Evolutionary conservation across 2,329 filamentous ascomycete genomes (phyloP).

Genomic region (Thermoascus crustaceus): DNA sequence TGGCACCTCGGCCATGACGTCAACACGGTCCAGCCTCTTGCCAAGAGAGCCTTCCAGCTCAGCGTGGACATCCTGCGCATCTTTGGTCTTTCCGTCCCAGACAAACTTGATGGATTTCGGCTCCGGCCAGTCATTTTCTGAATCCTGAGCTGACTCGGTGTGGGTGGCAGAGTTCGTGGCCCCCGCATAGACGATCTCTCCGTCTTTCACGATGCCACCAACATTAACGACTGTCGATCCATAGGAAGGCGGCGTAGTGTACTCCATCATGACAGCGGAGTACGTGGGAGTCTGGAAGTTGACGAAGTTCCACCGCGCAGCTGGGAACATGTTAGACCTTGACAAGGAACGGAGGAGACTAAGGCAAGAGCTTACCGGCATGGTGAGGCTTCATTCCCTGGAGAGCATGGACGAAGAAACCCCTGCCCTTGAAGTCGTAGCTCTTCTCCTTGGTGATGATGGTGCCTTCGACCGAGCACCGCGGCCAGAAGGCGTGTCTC

Average conservation of each 20-base stretch:
- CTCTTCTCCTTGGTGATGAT: conserved; percentile 76
- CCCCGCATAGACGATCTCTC: conserved; percentile 68
- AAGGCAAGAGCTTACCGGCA: conserved; percentile 49
- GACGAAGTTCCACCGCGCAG: conserved; percentile 85
- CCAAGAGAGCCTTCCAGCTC: conserved; percentile 62
- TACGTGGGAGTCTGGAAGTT: conserved; percentile 82
- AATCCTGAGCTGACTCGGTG: conserved; percentile 60
- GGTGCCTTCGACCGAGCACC: conserved; percentile 70
- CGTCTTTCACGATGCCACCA: conserved; percentile 72
- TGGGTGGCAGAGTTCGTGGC: conserved; percentile 59
- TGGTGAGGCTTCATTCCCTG: conserved; percentile 99
- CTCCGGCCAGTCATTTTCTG: conserved; percentile 80
- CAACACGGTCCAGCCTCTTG: conserved; percentile 68
- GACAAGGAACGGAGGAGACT: neutral
- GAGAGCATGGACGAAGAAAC: conserved; percentile 72
- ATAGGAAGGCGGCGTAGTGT: conserved; percentile 86
- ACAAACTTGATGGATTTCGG: conserved; percentile 65
- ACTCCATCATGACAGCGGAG: conserved; percentile 93
- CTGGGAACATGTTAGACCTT: conserved; percentile 28
- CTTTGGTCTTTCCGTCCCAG: conserved; percentile 71
- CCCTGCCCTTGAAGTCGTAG: conserved; percentile 72
- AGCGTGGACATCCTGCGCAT: conserved; percentile 64
- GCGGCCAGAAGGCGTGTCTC: conserved; percentile 90
- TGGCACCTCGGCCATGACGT: conserved; percentile 94
- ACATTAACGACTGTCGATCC: conserved; percentile 76